Base-by-base conservation (phyloP, 495 filamentous ascomycete species). In the Penicillium desertorum region DNA sequence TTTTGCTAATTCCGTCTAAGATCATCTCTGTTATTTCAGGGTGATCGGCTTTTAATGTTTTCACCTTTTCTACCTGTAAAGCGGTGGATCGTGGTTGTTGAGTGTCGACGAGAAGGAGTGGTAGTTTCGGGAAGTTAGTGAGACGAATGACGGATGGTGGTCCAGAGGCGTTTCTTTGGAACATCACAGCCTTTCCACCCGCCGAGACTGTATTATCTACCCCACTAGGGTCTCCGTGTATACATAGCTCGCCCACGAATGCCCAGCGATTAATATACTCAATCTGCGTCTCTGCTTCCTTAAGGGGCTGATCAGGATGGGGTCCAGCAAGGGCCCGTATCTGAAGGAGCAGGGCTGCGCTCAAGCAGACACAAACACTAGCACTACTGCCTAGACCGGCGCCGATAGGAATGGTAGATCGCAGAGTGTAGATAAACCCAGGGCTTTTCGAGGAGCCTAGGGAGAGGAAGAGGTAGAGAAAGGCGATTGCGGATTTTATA, bases 251-350 rank as follows among this genome's bases (percentile, higher is more conserved):
- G 23, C 89, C 91, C 2, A 97, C 94, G 68, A 95, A 96, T 0
- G 94, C 92, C 94, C 94, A 98, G 51, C 88, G 84, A 67, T 98
- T 98, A 65, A 98, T 95, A 56, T 91, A 85, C 74, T 97, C 91
- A 19, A 96, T 78, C 67, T 97, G 92, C 30, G 88, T 68, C 37
- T 87, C 86, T 41, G 88, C 88, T 77, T 97, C 94, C 11, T 86
- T 81, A 3, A 81, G 62, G 14, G 89, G 88, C 70, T 96, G 93
- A 65, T 96, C 93, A 5, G 85, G 86, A 63, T 96, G 93, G 5
- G 93, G 93, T 0, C 91, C 92, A 12, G 88, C 81, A 5, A 98
- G 83, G 9, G 91, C 88, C 29, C 90, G 86, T 46, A 91, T 90
- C 74, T 97, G 94, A 30, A 95, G 76, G 23, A 97, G 81, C 9